phyloP scores from a whole-genome alignment of 108 stramenopile species.

The Epipyxis sp. region DNA sequence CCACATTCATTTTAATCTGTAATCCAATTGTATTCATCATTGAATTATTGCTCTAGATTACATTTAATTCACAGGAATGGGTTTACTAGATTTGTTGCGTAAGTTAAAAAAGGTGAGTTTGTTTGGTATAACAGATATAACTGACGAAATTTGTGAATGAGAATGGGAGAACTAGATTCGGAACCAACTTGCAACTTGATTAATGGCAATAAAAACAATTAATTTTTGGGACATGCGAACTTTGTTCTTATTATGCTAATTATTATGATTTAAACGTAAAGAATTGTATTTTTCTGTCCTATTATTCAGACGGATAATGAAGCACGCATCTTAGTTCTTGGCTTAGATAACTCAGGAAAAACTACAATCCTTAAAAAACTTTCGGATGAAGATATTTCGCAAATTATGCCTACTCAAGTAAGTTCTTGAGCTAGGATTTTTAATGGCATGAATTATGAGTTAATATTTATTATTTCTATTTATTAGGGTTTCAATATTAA shows the following conservation, averaged over 20 bases:
- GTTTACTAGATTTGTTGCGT: background rate
- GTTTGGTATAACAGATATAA: background rate
- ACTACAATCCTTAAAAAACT: conserved; percentile 81
- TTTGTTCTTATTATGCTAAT: background rate
- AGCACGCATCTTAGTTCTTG: conserved; percentile 65
- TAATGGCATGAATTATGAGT: background rate
- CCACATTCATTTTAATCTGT: too few species aligned
- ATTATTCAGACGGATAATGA: conserved; percentile 40
- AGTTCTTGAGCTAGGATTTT: background rate
- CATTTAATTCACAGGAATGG: too few species aligned
- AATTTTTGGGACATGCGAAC: background rate
- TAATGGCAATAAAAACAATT: too few species aligned
- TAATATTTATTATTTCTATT: background rate
- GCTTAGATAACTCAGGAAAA: conserved; percentile 92
- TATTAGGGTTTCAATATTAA: conserved; percentile 68
- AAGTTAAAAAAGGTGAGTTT: conserved; percentile 22
- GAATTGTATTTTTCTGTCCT: background rate
- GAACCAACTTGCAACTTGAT: too few species aligned
- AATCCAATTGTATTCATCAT: too few species aligned
- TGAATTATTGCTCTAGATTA: too few species aligned
- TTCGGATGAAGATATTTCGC: conserved; percentile 58
- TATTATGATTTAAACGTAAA: conserved; percentile 14
- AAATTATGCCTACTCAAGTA: conserved; percentile 65
- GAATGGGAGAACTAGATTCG: too few species aligned
- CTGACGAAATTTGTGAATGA: too few species aligned